phyloP scores from a whole-genome alignment of 192 early-diverging fungal genomes.

The Gamsiella multidivaricata region DNA sequence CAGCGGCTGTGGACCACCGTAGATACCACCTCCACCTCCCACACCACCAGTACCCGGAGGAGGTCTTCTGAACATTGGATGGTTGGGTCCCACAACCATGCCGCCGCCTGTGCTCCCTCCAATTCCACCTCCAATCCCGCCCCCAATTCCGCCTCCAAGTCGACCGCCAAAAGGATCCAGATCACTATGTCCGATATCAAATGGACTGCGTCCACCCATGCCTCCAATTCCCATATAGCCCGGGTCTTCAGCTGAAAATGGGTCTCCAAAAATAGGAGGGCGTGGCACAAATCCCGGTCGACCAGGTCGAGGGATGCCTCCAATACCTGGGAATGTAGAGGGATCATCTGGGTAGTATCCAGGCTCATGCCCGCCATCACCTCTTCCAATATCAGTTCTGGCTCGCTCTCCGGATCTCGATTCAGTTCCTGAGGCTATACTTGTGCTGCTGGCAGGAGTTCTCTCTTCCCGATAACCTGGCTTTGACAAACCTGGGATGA shows the following conservation, averaged over 20 bases:
- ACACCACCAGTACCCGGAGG: constrained; percentile 54
- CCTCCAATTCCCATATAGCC: constrained; percentile 8
- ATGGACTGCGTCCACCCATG: constrained; percentile 57
- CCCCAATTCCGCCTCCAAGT: constrained; percentile 30
- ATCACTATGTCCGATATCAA: constrained; percentile 77
- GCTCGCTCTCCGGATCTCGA: not conserved
- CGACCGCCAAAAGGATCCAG: constrained; percentile 71
- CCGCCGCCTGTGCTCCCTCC: constrained; percentile 70
- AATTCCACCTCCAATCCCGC: constrained; percentile 46
- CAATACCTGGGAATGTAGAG: constrained; percentile 41
- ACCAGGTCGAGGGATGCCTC: constrained; percentile 29
- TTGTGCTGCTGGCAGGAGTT: constrained; percentile 1
- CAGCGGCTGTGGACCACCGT: constrained; percentile 69
- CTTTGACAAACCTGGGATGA: constrained; percentile 78
- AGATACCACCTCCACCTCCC: constrained; percentile 55
- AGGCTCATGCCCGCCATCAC: constrained; percentile 18
- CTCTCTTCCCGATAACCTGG: constrained; percentile 73
- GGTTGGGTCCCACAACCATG: constrained; percentile 88
- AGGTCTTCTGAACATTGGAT: constrained; percentile 84
- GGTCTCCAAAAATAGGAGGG: constrained; percentile 62
- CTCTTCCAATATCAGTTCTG: not conserved
- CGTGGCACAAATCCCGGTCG: constrained; percentile 38
- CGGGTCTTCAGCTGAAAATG: constrained; percentile 58
- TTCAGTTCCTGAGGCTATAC: not conserved
- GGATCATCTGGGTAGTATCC: constrained; percentile 51